These are phyloP conservation scores for Patellifolia procumbens DNA, from an alignment of 179 eudicot genomes.

Conservation along the genomic window DNA sequence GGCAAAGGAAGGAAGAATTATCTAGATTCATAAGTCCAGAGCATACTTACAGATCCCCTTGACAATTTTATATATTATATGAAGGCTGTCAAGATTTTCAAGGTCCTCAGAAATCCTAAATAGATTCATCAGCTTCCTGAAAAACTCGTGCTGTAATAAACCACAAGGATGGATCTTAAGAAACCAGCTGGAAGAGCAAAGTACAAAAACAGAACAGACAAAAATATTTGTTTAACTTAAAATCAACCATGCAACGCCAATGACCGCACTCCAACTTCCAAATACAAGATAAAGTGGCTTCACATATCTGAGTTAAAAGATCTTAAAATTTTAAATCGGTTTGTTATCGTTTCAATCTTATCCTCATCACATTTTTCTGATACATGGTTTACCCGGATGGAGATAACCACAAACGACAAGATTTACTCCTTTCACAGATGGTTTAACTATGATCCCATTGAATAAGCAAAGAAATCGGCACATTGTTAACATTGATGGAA, in stretches of 20 bases:
- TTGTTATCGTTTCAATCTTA: too few species aligned
- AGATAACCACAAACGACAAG: background rate
- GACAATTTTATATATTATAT: constrained; percentile 74
- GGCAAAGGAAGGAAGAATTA: background rate
- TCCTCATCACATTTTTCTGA: background rate
- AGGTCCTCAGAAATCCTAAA: constrained; percentile 88
- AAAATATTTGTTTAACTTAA: background rate
- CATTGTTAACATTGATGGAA: background rate
- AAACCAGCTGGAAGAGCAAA: constrained; percentile 5
- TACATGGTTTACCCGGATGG: background rate
- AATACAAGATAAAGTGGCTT: background rate
- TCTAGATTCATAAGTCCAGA: background rate
- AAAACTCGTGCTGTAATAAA: constrained; percentile 76
- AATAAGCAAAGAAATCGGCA: background rate
- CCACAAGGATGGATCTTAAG: constrained; percentile 23
- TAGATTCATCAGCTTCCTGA: constrained; percentile 77
- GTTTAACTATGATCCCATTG: background rate
- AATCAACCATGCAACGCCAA: background rate
- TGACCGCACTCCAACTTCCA: background rate
- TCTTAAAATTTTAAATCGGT: background rate
- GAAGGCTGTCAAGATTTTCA: constrained; percentile 80
- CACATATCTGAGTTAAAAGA: background rate
- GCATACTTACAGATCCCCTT: constrained; percentile 75
- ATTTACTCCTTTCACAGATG: background rate
- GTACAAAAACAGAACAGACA: background rate